phyloP scores from a whole-genome alignment of 1,284 basidiomycete species.

The Cutaneotrichosporon sp. region DNA sequence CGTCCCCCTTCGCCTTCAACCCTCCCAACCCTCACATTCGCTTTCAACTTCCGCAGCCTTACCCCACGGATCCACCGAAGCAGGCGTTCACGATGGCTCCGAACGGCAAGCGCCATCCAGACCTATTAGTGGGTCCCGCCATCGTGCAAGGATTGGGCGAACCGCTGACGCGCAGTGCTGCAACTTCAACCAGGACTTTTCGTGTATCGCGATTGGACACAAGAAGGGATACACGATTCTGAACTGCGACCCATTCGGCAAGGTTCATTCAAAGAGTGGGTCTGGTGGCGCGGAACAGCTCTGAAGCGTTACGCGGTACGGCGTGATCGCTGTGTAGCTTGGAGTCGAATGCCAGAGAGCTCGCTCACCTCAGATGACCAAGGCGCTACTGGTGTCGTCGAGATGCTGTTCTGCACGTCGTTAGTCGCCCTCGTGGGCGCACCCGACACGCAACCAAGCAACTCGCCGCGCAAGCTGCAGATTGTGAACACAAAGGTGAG shows the following conservation, averaged over 20 bases:
- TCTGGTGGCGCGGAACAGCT: neutral
- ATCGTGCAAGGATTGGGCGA: neutral
- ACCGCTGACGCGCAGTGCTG: conserved; percentile 36
- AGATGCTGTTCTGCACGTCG: conserved; percentile 99
- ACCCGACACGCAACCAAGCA: conserved; percentile 72
- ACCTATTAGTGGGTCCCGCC: conserved; percentile 39
- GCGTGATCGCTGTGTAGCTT: too few species aligned
- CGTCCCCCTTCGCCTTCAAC: too few species aligned
- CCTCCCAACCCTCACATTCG: too few species aligned
- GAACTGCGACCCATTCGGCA: conserved; percentile 95
- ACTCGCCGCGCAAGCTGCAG: conserved; percentile 85
- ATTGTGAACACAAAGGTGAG: conserved; percentile 95
- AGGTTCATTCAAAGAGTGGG: conserved; percentile 74
- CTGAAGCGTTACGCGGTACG: too few species aligned
- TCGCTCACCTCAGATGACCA: conserved; percentile 58
- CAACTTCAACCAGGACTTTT: conserved; percentile 50
- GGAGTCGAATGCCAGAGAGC: too few species aligned
- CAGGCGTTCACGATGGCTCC: conserved; percentile 17
- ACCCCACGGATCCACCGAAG: too few species aligned
- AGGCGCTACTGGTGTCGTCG: conserved; percentile 88
- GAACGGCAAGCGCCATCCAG: conserved; percentile 43
- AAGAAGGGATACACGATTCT: conserved; percentile 94
- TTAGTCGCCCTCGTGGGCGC: conserved; percentile 94
- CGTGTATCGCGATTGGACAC: conserved; percentile 88
- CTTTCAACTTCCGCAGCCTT: too few species aligned